A percentile compares a stretch with the other conserved stretches of the same genome.
Conservation (phyloP, 1,284 basidiomycete genomes). For the Tilletiaria anomala region DNA sequence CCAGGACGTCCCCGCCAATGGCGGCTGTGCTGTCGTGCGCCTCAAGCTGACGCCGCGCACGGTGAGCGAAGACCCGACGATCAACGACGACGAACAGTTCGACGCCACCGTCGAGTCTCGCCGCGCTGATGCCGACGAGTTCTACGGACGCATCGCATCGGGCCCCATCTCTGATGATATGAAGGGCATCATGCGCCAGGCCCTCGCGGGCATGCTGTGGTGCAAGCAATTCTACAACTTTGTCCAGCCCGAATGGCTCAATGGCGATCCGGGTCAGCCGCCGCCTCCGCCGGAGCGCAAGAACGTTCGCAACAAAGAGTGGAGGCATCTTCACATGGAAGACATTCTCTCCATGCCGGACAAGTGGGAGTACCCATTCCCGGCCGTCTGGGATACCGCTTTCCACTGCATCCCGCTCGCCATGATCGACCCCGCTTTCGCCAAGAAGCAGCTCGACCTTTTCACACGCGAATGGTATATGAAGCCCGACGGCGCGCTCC, state of each 20-base stretch:
- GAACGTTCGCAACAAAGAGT: slow-evolving; percentile 61
- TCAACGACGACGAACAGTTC: slow-evolving; percentile 78
- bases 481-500: slow-evolving; percentile 93
- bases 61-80: slow-evolving; percentile 57
- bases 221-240: slow-evolving; percentile 95
- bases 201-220: slow-evolving; percentile 94
- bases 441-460: slow-evolving; percentile 94
- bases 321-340: slow-evolving; percentile 75
- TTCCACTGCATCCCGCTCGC: slow-evolving; percentile 97
- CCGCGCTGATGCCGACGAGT: slow-evolving; percentile 88
- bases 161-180: slow-evolving; percentile 72
- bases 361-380: slow-evolving; percentile 68
- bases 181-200: slow-evolving; percentile 90
- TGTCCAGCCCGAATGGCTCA: slow-evolving; percentile 87
- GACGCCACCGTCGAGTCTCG: slow-evolving; percentile 63
- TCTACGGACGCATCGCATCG: slow-evolving; percentile 61
- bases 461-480: slow-evolving; percentile 95
- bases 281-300: slow-evolving; percentile 81
- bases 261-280: slow-evolving; percentile 87
- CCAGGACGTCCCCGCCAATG: slow-evolving; percentile 67
- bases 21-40: slow-evolving; percentile 87
- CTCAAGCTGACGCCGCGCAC: slow-evolving; percentile 74
- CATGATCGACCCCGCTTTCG: slow-evolving; percentile 82
- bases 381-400: slow-evolving; percentile 65
- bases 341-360: slow-evolving; percentile 98